phyloP scores from a whole-genome alignment of 2,329 filamentous ascomycete genomes.

The Fusarium sp. region DNA sequence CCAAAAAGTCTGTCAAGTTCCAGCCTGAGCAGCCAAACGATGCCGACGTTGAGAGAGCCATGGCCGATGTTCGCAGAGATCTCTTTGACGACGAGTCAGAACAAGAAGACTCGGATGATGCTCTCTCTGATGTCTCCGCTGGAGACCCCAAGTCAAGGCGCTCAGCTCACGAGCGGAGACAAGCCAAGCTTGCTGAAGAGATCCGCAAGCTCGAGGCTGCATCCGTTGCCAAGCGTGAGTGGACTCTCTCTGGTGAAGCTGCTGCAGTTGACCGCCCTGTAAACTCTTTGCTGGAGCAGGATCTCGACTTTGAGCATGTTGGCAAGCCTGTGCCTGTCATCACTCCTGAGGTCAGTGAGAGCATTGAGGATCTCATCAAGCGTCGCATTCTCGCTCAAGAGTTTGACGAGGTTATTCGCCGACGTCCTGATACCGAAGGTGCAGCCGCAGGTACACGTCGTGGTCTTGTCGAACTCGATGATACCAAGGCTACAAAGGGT shows the following conservation, averaged over 20 bases:
- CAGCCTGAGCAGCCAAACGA: constrained; percentile 63
- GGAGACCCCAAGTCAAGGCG: constrained; percentile 78
- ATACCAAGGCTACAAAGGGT: constrained; percentile 86
- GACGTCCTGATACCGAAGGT: constrained; percentile 79
- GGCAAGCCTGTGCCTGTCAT: constrained; percentile 96
- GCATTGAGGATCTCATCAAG: constrained; percentile 94
- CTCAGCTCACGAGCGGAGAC: constrained; percentile 87
- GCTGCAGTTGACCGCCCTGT: constrained; percentile 82
- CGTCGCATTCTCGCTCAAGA: constrained; percentile 88
- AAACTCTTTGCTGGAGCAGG: constrained; percentile 93
- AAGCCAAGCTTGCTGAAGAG: constrained; percentile 87
- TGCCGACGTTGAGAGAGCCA: constrained; percentile 81
- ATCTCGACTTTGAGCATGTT: constrained; percentile 93
- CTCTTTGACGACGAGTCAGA: constrained; percentile 85
- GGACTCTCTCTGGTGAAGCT: constrained; percentile 91
- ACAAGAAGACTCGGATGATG: constrained; percentile 72
- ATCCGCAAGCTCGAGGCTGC: constrained; percentile 91
- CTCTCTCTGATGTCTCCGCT: constrained; percentile 73
- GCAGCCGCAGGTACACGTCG: constrained; percentile 71
- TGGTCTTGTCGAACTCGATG: constrained; percentile 83
- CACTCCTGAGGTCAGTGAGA: constrained; percentile 89
- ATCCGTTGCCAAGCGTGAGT: constrained; percentile 89
- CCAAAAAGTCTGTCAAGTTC: constrained; percentile 55
- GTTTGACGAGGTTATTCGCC: constrained; percentile 90
- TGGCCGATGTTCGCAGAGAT: constrained; percentile 88